Conservation (phyloP, 768 basidiomycete species). For the Russula sp. region DNA sequence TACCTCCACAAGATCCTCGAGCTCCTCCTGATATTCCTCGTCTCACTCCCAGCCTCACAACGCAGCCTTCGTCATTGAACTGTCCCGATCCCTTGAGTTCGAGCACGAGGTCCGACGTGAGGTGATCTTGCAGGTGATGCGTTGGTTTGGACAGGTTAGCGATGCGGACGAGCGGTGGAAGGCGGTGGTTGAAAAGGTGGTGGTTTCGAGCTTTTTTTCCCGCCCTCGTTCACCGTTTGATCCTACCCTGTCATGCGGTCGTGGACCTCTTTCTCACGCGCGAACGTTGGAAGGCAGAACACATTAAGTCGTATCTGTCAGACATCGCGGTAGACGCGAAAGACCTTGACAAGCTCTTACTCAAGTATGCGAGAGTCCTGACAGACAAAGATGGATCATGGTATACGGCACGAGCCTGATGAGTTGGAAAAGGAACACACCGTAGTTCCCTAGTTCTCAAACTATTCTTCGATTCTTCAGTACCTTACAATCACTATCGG, state of each 20-base stretch:
- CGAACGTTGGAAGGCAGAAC: constrained; percentile 69
- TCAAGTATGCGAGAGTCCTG: constrained; percentile 80
- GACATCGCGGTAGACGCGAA: constrained; percentile 81
- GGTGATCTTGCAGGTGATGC: background rate
- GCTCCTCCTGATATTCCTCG: no score
- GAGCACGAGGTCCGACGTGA: no score
- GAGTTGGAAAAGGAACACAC: constrained; percentile 33
- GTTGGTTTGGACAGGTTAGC: constrained; percentile 71
- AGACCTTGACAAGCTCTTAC: constrained; percentile 81
- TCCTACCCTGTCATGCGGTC: constrained; percentile 69
- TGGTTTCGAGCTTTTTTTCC: constrained; percentile 34
- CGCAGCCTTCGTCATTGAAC: no score
- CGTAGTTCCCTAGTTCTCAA: background rate
- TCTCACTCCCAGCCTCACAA: no score
- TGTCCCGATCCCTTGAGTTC: no score
- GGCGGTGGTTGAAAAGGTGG: constrained; percentile 57
- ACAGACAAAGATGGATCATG: constrained; percentile 64
- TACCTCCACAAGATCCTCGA: no score
- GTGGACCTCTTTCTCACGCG: constrained; percentile 83
- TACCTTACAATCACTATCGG: no score
- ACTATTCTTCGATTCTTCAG: no score
- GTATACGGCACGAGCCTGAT: constrained; percentile 65
- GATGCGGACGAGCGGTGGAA: constrained; percentile 50
- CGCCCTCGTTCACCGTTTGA: background rate
- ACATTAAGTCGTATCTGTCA: constrained; percentile 76